Conservation (phyloP, 192 early-diverging fungal genomes). For the Coemansia nantahalensis region DNA sequence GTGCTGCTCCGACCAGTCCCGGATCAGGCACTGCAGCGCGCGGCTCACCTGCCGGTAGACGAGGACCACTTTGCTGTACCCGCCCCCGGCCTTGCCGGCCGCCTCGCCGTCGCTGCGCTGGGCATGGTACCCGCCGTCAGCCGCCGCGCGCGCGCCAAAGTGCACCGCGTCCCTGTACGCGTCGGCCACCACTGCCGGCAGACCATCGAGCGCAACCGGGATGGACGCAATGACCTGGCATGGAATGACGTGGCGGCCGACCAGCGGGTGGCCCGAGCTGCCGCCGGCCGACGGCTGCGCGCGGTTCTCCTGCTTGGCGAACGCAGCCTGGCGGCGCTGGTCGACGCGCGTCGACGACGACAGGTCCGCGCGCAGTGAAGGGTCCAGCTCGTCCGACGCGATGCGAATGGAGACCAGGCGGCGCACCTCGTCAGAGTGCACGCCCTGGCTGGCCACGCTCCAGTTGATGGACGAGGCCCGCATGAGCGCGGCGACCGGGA, state of each 20-base stretch:
- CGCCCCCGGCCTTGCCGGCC: conserved; percentile 5
- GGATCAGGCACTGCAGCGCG: conserved; percentile 46
- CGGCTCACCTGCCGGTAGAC: conserved; percentile 42
- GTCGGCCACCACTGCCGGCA: conserved; percentile 29
- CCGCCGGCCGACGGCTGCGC: conserved; percentile 5
- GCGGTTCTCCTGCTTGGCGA: conserved; percentile 26
- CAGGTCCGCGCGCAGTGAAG: conserved; percentile 38
- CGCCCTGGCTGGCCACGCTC: conserved; percentile 35
- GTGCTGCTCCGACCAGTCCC: conserved; percentile 52
- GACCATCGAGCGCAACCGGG: conserved; percentile 35
- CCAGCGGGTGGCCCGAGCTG: conserved; percentile 17
- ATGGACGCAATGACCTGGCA: conserved; percentile 49
- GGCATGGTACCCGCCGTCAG: conserved; percentile 46
- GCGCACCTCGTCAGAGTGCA: conserved; percentile 42
- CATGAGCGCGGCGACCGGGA: conserved; percentile 46
- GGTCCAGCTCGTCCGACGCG: conserved; percentile 46
- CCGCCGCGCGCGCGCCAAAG: conserved; percentile 34
- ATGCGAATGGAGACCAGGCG: conserved; percentile 52
- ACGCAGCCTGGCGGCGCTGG: conserved; percentile 37
- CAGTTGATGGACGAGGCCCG: conserved; percentile 51
- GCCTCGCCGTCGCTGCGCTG: not conserved
- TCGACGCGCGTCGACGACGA: conserved; percentile 40
- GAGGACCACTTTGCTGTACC: conserved; percentile 42
- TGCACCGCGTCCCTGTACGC: conserved; percentile 46
- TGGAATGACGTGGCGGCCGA: conserved; percentile 45